These are phyloP conservation scores for Drechslerella dactyloides DNA, from an alignment of 2,329 filamentous ascomycete species.

Conservation along the genomic window DNA sequence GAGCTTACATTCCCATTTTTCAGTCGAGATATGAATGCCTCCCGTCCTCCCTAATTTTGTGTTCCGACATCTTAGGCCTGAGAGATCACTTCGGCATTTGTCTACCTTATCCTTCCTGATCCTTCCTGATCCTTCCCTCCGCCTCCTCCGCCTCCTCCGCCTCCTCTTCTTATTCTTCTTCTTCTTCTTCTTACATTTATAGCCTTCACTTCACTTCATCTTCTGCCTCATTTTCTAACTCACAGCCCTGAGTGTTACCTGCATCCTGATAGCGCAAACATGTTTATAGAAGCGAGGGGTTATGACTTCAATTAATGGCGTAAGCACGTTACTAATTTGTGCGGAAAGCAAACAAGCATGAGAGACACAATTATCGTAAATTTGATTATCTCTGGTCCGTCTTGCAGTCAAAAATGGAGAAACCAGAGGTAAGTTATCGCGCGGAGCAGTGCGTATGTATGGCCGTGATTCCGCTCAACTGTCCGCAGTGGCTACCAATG, in stretches of 20 bases:
- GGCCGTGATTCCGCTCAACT: not conserved
- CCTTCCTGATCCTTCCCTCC: too few species aligned
- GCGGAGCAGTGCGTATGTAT: too few species aligned
- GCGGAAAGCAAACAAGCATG: too few species aligned
- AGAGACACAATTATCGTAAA: too few species aligned
- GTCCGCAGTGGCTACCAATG: constrained; percentile 48
- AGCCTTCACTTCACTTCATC: not conserved
- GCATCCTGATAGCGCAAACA: constrained; percentile 5
- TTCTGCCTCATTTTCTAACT: not conserved
- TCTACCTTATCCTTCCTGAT: too few species aligned
- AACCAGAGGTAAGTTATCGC: too few species aligned
- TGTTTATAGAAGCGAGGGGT: constrained; percentile 6
- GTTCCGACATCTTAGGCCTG: not conserved
- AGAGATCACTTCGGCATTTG: not conserved
- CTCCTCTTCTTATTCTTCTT: not conserved
- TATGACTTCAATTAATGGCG: not conserved
- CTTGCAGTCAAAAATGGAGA: too few species aligned
- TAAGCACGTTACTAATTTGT: not conserved
- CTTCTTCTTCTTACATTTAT: not conserved
- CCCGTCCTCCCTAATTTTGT: not conserved
- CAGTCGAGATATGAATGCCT: not conserved
- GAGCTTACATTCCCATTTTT: not conserved
- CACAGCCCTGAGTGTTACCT: constrained; percentile 2
- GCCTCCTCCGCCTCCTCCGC: too few species aligned
- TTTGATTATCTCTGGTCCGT: too few species aligned